These are phyloP conservation scores for Lachnellula arida DNA, from an alignment of 2,329 filamentous ascomycete species.

Conservation along the genomic window DNA sequence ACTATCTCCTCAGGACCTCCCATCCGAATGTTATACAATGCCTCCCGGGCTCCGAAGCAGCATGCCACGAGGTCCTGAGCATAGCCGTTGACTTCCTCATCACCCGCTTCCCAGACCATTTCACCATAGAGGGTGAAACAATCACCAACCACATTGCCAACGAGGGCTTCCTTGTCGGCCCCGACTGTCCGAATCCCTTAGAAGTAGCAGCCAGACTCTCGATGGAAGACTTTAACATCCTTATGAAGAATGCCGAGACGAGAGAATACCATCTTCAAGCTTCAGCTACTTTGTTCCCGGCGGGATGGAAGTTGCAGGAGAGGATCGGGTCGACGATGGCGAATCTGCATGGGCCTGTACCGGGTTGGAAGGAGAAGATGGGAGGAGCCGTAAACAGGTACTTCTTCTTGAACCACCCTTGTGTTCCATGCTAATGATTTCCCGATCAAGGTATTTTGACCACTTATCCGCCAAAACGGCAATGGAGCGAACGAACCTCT, in stretches of 20 bases:
- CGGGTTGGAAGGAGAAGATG: slow-evolving; percentile 45
- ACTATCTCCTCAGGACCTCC: slow-evolving; percentile 36
- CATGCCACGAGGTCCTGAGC: slow-evolving; percentile 43
- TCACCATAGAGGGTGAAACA: slow-evolving; percentile 33
- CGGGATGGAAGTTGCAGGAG: slow-evolving; percentile 45
- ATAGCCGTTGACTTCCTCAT: slow-evolving; percentile 43
- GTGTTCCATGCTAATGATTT: neutral
- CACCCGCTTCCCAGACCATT: slow-evolving; percentile 39
- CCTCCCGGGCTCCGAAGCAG: slow-evolving; percentile 39
- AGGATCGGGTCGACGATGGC: slow-evolving; percentile 46
- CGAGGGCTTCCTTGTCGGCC: slow-evolving; percentile 39
- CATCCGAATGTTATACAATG: slow-evolving; percentile 41
- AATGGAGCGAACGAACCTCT: slow-evolving; percentile 47
- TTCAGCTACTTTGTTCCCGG: slow-evolving; percentile 48
- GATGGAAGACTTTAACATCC: slow-evolving; percentile 48
- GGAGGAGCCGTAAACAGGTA: slow-evolving; percentile 40
- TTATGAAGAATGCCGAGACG: slow-evolving; percentile 40
- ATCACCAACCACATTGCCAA: slow-evolving; percentile 40
- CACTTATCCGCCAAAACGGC: slow-evolving; percentile 39
- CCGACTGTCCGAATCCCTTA: slow-evolving; percentile 38
- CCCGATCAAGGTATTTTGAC: slow-evolving; percentile 36
- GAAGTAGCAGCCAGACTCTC: slow-evolving; percentile 45
- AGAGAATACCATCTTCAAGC: slow-evolving; percentile 45
- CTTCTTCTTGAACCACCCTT: slow-evolving; percentile 9
- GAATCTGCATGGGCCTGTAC: slow-evolving; percentile 42